Percentiles rank a stretch among this genome's conserved stretches.
phyloP scores from a whole-genome alignment of 345 rosid genomes.

The Eucalyptus melliodora region DNA sequence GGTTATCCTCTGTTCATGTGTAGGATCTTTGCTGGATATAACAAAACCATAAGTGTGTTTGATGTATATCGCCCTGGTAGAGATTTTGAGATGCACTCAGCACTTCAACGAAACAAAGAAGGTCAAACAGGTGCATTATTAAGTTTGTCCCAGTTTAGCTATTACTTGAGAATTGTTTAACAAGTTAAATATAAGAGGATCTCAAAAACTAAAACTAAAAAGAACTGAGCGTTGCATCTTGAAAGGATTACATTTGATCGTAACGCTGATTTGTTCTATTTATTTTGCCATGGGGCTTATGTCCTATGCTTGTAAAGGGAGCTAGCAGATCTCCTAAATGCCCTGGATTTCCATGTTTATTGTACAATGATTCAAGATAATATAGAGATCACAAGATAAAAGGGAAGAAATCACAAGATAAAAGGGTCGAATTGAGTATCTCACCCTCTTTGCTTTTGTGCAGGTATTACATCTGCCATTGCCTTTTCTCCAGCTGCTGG shows the following conservation, averaged over 20 bases:
- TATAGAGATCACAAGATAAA: background rate
- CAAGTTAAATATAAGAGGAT: background rate
- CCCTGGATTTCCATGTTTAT: background rate
- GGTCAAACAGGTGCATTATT: slow-evolving; percentile 65
- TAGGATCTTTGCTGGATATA: too few species aligned
- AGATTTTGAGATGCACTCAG: slow-evolving; percentile 50
- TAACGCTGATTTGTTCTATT: background rate
- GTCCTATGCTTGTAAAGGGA: background rate
- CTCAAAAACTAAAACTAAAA: background rate
- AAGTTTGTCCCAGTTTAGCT: background rate
- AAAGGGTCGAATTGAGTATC: background rate
- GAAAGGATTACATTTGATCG: background rate
- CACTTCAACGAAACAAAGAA: slow-evolving; percentile 68
- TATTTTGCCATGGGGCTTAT: background rate
- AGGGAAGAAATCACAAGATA: background rate
- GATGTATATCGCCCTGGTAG: too few species aligned
- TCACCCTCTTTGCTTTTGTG: background rate
- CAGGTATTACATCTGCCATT: slow-evolving; percentile 75
- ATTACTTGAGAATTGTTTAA: background rate
- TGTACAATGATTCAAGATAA: background rate
- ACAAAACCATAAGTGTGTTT: too few species aligned
- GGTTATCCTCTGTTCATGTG: too few species aligned
- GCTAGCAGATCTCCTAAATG: background rate
- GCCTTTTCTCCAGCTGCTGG: slow-evolving; percentile 76
- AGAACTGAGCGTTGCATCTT: background rate